Evolutionary conservation across 2,329 filamentous ascomycete genomes (phyloP).

Genomic region (Pseudocercospora macadamiae): DNA sequence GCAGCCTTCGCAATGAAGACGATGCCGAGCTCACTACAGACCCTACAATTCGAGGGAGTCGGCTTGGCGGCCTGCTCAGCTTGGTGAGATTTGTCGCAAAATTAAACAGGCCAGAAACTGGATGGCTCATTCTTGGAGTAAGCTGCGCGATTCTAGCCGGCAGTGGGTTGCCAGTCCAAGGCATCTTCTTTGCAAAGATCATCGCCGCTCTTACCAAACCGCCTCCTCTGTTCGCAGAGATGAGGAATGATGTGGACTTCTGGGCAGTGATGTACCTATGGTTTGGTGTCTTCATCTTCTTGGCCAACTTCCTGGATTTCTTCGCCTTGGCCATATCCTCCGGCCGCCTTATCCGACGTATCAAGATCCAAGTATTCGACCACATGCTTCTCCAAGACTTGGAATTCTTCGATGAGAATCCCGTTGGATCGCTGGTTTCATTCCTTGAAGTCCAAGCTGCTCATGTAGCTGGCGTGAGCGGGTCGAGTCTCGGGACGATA

Average conservation of each 20-base stretch:
- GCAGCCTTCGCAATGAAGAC: not conserved
- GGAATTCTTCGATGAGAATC: constrained; percentile 89
- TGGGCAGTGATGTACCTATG: constrained; percentile 90
- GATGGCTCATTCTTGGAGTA: constrained; percentile 73
- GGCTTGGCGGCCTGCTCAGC: not conserved
- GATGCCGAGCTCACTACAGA: not conserved
- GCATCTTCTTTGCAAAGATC: constrained; percentile 86
- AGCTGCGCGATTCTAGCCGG: constrained; percentile 76
- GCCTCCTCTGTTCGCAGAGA: constrained; percentile 53
- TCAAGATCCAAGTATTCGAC: constrained; percentile 62
- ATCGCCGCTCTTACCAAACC: constrained; percentile 71
- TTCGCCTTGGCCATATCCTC: constrained; percentile 25
- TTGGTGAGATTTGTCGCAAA: not conserved
- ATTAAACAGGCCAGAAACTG: constrained; percentile 73
- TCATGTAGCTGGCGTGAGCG: constrained; percentile 83
- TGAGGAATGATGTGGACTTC: constrained; percentile 77
- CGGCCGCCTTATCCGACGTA: not conserved
- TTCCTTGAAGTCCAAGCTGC: constrained; percentile 90
- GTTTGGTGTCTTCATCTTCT: constrained; percentile 60
- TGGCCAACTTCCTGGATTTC: constrained; percentile 70
- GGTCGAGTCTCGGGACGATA: constrained; percentile 83
- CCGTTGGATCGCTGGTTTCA: constrained; percentile 81
- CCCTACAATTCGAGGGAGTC: not conserved
- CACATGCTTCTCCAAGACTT: constrained; percentile 92
- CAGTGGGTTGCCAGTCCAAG: constrained; percentile 74